Conservation (phyloP, 139 green algal species). For the Volvox africanus region DNA sequence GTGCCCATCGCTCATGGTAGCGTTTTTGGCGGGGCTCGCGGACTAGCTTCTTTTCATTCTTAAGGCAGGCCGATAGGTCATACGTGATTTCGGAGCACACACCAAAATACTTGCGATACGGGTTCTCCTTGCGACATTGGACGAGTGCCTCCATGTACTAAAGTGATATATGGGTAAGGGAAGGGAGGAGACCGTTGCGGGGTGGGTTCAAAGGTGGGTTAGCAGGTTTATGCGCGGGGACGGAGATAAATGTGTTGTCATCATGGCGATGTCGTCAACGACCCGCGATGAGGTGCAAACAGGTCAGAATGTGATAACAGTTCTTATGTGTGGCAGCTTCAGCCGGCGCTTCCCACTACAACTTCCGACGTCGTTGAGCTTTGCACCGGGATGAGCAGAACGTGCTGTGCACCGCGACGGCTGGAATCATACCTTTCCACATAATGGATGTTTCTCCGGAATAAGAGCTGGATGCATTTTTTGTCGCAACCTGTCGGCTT, state of each 20-base stretch:
- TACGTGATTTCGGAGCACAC: conserved; percentile 81
- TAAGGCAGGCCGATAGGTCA: conserved; percentile 78
- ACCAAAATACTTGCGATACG: conserved; percentile 76
- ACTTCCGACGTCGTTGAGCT: too few species aligned
- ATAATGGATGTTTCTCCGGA: conserved; percentile 66
- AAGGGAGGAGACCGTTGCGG: background rate
- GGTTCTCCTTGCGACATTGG: conserved; percentile 77
- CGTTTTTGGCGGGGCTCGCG: conserved; percentile 15
- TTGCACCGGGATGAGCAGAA: too few species aligned
- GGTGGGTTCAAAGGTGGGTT: too few species aligned
- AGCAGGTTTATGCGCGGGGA: too few species aligned
- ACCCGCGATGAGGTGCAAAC: too few species aligned
- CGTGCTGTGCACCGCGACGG: too few species aligned
- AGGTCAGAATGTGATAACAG: too few species aligned
- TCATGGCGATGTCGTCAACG: too few species aligned
- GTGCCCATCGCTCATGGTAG: conserved; percentile 48
- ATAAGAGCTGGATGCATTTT: conserved; percentile 72
- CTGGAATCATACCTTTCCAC: conserved; percentile 56
- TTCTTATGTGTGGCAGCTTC: too few species aligned
- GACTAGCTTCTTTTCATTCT: conserved; percentile 78
- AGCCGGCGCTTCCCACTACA: too few species aligned
- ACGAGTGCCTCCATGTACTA: conserved; percentile 83
- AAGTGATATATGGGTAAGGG: background rate
- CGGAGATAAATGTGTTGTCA: too few species aligned
- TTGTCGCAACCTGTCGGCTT: background rate